Evolutionary conservation across 352 stramenopile species (phyloP).

Genomic region (Phytophthora colocasiae): DNA sequence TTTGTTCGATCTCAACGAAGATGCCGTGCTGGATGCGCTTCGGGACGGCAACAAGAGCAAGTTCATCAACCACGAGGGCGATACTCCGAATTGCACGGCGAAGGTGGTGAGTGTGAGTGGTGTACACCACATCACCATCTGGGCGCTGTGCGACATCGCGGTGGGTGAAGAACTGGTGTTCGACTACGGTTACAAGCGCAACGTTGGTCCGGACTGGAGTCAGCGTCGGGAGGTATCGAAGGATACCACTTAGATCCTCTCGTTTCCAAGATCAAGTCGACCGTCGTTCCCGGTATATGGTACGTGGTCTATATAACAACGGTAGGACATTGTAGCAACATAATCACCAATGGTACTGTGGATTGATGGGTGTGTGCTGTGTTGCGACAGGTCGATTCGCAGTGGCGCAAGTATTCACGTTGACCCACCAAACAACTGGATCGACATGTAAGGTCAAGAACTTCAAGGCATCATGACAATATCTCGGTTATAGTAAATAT

Average conservation of each 20-base stretch:
- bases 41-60: slow-evolving; percentile 93
- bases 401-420: too few species aligned
- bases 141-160: slow-evolving; percentile 80
- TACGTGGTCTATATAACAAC: slow-evolving; percentile 5
- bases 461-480: too few species aligned
- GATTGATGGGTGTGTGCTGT: slow-evolving; percentile 5
- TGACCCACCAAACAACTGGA: too few species aligned
- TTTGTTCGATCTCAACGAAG: slow-evolving; percentile 93
- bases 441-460: too few species aligned
- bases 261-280: background rate
- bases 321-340: background rate
- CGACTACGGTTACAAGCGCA: slow-evolving; percentile 68
- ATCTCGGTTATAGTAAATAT: too few species aligned
- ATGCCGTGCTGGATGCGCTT: slow-evolving; percentile 89
- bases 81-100: slow-evolving; percentile 74
- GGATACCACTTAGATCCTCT: slow-evolving; percentile 23
- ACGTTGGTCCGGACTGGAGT: slow-evolving; percentile 67
- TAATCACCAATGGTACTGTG: background rate
- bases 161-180: slow-evolving; percentile 72
- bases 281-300: background rate
- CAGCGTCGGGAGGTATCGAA: slow-evolving; percentile 24
- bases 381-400: background rate
- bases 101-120: slow-evolving; percentile 86
- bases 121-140: slow-evolving; percentile 91
- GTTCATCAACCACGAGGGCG: slow-evolving; percentile 83